phyloP scores from a whole-genome alignment of 148 eudicot species.

The Silene uniflora region DNA sequence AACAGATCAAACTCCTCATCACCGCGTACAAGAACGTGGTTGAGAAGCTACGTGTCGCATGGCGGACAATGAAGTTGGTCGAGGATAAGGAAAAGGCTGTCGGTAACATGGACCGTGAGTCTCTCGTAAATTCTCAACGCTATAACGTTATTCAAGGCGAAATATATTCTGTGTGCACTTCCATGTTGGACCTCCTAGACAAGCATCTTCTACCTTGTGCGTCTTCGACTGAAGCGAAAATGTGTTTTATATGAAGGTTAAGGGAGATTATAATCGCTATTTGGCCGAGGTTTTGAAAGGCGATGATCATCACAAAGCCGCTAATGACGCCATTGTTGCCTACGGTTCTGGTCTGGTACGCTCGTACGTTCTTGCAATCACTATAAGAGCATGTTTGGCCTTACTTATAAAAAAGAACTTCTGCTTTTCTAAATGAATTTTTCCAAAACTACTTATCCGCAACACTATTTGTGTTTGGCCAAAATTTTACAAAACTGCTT shows the following conservation, averaged over 20 bases:
- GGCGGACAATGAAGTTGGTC: constrained; percentile 24
- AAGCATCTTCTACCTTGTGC: constrained; percentile 23
- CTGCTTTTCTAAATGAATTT: too few species aligned
- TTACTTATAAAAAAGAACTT: too few species aligned
- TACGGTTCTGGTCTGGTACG: constrained; percentile 27
- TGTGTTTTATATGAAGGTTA: constrained; percentile 31
- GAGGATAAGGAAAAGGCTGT: constrained; percentile 30
- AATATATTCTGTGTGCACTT: constrained; percentile 15
- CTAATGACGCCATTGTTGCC: constrained; percentile 29
- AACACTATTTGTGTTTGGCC: too few species aligned
- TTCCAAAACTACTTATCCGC: too few species aligned
- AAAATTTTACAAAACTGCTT: too few species aligned
- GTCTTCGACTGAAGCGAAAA: constrained; percentile 15
- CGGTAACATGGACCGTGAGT: constrained; percentile 12
- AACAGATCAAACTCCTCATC: constrained; percentile 24
- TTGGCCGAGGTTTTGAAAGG: constrained; percentile 25
- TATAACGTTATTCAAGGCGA: constrained; percentile 20
- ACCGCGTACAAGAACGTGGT: constrained; percentile 27
- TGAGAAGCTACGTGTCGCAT: constrained; percentile 26
- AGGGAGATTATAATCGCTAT: constrained; percentile 33
- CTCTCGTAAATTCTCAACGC: constrained; percentile 16
- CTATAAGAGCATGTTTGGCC: too few species aligned
- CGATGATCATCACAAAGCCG: constrained; percentile 22
- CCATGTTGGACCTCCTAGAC: constrained; percentile 23
- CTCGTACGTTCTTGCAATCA: neutral